These are phyloP conservation scores for Coemansia reversa DNA, from an alignment of 192 early-diverging fungal species.

Conservation along the genomic window DNA sequence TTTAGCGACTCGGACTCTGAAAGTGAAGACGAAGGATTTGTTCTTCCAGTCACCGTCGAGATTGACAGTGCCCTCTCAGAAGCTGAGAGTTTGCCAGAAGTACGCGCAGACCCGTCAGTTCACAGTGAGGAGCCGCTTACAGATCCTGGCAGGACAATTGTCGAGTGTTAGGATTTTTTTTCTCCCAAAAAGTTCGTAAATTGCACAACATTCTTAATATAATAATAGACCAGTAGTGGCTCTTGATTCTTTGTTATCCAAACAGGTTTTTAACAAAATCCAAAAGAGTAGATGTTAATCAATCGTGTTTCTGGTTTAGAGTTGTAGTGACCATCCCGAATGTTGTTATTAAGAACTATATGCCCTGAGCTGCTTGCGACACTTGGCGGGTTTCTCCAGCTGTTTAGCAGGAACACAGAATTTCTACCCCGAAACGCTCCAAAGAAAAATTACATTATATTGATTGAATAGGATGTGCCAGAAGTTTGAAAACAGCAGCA, in stretches of 20 bases:
- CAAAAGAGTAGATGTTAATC: too few relatives aligned
- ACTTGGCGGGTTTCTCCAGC: too few relatives aligned
- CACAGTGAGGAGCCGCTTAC: slow-evolving; percentile 1
- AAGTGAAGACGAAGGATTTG: slow-evolving; percentile 36
- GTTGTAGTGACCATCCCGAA: too few relatives aligned
- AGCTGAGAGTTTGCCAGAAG: not conserved
- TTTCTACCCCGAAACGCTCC: too few relatives aligned
- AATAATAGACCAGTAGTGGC: not conserved
- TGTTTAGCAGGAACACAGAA: too few relatives aligned
- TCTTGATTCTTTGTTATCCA: not conserved
- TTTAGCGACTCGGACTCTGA: slow-evolving; percentile 53
- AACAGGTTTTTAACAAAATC: too few relatives aligned
- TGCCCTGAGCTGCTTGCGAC: too few relatives aligned
- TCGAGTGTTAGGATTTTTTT: slow-evolving; percentile 5
- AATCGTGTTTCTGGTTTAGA: too few relatives aligned
- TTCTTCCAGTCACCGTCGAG: slow-evolving; percentile 31
- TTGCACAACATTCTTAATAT: not conserved
- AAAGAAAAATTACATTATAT: too few relatives aligned
- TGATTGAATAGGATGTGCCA: too few relatives aligned
- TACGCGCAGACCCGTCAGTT: not conserved
- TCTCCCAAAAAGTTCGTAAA: not conserved
- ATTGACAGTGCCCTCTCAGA: slow-evolving; percentile 9
- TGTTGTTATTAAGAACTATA: too few relatives aligned
- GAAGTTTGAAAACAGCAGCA: too few relatives aligned
- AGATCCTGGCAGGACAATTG: slow-evolving; percentile 12